These are phyloP conservation scores for Pythium apleroticum DNA, from an alignment of 352 stramenopile genomes.

Conservation along the genomic window DNA sequence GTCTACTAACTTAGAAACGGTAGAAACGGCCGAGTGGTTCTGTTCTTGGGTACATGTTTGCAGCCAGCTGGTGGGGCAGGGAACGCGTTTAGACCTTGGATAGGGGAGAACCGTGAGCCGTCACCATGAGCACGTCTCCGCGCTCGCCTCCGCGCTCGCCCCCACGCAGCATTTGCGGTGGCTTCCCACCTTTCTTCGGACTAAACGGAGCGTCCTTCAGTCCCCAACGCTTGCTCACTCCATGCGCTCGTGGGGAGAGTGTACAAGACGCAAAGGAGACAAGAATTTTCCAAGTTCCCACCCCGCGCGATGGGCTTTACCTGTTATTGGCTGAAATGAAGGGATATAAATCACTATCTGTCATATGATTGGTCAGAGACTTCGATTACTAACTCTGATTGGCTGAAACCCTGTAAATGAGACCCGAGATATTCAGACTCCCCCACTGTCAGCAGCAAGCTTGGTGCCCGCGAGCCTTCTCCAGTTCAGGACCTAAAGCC, in stretches of 20 bases:
- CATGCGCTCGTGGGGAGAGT: too few relatives aligned
- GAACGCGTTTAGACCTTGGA: not conserved
- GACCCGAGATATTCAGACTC: slow-evolving; percentile 4
- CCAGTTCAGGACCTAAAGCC: not conserved
- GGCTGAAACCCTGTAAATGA: not conserved
- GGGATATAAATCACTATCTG: not conserved
- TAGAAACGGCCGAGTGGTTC: not conserved
- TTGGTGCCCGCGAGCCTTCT: not conserved
- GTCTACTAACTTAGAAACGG: not conserved
- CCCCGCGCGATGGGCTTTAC: too few relatives aligned
- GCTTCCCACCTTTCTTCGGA: too few relatives aligned
- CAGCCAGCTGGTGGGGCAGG: not conserved
- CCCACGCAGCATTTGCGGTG: too few relatives aligned
- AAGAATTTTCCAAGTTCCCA: too few relatives aligned
- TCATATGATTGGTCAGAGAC: not conserved
- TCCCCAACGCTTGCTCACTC: too few relatives aligned
- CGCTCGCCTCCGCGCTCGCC: too few relatives aligned
- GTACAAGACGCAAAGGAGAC: too few relatives aligned
- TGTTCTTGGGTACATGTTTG: not conserved
- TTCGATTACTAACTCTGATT: not conserved
- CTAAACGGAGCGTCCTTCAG: too few relatives aligned
- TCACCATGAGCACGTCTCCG: not conserved
- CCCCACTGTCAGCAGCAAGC: too few relatives aligned
- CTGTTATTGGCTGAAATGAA: not conserved
- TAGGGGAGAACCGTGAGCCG: not conserved